phyloP scores from a whole-genome alignment of 2,329 filamentous ascomycete genomes.

The Phyllosticta capitalensis region DNA sequence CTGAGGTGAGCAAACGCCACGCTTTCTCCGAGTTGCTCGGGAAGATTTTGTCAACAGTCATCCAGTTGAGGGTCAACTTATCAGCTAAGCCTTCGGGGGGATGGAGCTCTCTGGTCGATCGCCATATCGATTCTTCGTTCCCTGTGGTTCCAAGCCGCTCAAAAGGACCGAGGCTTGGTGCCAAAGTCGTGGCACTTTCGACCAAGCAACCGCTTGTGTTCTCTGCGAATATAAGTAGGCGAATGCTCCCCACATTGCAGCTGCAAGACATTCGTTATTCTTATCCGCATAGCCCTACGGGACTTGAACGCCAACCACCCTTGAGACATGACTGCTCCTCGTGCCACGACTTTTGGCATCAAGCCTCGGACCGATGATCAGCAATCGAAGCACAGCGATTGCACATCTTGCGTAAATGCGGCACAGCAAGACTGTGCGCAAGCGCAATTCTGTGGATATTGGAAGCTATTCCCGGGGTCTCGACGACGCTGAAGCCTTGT shows the following conservation, averaged over 20 bases:
- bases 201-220: no score
- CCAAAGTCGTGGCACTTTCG: not conserved
- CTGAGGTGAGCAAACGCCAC: not conserved
- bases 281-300: no score
- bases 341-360: not conserved
- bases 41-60: not conserved
- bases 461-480: not conserved
- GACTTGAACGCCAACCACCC: not conserved
- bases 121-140: not conserved
- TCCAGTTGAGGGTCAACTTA: not conserved
- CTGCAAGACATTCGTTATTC: no score
- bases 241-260: no score
- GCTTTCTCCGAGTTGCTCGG: not conserved
- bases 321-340: not conserved
- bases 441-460: not conserved
- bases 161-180: not conserved
- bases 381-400: not conserved
- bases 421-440: not conserved
- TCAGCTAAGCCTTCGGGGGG: not conserved
- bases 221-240: no score
- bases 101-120: not conserved
- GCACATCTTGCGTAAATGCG: not conserved
- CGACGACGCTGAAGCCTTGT: not conserved
- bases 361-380: not conserved
- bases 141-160: not conserved